Base-by-base conservation (phyloP, 345 rosid genomes). In the Barbarea vulgaris region DNA sequence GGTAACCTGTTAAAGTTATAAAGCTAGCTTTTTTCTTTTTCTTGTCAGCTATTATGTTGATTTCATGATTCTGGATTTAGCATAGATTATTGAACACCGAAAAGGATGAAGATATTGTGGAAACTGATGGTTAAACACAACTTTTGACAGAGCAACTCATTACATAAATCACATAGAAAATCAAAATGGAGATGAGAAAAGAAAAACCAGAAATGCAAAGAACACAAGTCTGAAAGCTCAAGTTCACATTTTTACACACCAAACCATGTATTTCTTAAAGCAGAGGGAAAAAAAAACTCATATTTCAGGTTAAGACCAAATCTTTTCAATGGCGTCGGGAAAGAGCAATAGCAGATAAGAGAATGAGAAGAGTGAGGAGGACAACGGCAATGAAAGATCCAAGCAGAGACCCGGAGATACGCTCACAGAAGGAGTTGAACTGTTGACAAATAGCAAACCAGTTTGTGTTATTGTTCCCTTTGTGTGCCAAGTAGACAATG, bases 391-490 rank as follows among this genome's bases (percentile, higher is more conserved):
- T 77, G 65, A 85, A 88, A 44, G 96, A 91, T 55, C 98, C 97
- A 24, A 89, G 83, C 74, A 93, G 73, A 41, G 90, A 87, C 7
- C 91, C 91, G 1, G 96, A 91, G 63, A 76, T 81, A 55, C 93
- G 93, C 79, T 87, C 80, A 58, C 96, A 93, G 81, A 93, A 89
- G 15, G 97, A 86, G 65, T 87, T 85, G 79, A 84, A 89, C 42
- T 93, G 96, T 76, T 84, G 88, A 81, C 93, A 88, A 66, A 93
- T 74, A 30, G 93, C 76, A 68, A 84, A 77, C 97, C 98, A 91
- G 82, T 89, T 91, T 55, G 87, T 72, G 68, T 24, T 86, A 0
- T 67, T 28, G 73, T 93, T 93, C 74, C 97, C 98, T 7, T 77
- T 80, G 79, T 89, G 97, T 67, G 97, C 93, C 50, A 91, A 77